These are phyloP conservation scores for Ophidiomyces ophidiicola DNA, from an alignment of 2,329 filamentous ascomycete genomes.

Conservation along the genomic window DNA sequence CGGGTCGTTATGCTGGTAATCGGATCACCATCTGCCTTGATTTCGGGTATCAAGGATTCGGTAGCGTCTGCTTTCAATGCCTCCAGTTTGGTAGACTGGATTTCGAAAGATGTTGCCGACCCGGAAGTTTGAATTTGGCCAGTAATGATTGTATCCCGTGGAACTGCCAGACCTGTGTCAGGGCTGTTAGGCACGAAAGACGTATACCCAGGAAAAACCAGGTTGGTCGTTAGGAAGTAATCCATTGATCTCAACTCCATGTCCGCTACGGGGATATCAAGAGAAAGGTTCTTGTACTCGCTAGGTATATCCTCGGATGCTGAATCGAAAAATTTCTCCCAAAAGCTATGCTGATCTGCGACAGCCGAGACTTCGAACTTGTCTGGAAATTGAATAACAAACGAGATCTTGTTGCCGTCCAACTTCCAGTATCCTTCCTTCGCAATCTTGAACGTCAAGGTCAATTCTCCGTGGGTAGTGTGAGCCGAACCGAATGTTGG, in stretches of 20 bases:
- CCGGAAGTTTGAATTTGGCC: neutral
- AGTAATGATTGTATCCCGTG: slow-evolving; percentile 1
- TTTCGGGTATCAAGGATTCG: neutral
- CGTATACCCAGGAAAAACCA: neutral
- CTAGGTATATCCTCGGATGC: neutral
- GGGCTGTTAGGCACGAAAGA: neutral
- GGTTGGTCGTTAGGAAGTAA: slow-evolving; percentile 2
- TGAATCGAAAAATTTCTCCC: neutral
- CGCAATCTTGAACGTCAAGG: neutral
- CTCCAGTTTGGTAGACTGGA: too few relatives aligned
- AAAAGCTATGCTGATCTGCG: neutral
- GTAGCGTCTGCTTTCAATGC: too few relatives aligned
- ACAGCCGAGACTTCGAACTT: neutral
- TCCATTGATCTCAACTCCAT: slow-evolving; percentile 1
- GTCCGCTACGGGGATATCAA: neutral
- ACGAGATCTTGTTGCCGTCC: neutral
- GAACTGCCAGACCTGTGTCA: neutral
- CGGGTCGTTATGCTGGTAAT: too few relatives aligned
- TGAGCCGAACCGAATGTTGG: neutral
- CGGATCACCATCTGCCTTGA: too few relatives aligned
- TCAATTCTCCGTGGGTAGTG: neutral
- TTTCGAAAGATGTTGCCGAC: too few relatives aligned
- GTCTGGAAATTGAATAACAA: neutral
- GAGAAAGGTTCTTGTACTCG: neutral
- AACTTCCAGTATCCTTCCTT: neutral